Base-by-base conservation (phyloP, 2,329 filamentous ascomycete genomes). In the Pseudogymnoascus sp. region DNA sequence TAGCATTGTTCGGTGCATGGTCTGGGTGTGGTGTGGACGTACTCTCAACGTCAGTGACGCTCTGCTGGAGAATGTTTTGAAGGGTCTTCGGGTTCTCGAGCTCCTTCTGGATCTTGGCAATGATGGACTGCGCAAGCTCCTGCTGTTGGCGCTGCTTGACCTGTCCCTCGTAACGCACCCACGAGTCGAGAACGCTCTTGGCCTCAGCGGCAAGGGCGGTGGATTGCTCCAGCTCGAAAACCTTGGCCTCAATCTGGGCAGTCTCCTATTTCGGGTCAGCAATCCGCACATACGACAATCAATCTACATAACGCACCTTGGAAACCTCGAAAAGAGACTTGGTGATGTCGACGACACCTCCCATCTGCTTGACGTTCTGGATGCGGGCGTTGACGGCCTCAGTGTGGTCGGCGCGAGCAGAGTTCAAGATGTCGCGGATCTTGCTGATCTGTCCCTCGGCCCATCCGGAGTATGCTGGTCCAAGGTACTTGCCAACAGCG, bases 111-210 rank as follows among this genome's bases (percentile, higher is more conserved):
- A 97, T 94, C 87, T 97, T 99, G 83, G 89, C 86, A 74, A 99
- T 97, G 78, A 99, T 83, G 77, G 81, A 86, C 75, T 96, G 87
- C 68, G 94, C 91, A 69, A 99, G 86, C 84, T 99, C 94, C 79
- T 84, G 88, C 85, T 99, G 94, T 84, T 99, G 92, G 77, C 94
- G 89, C 83, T 93, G 89, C 90, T 97, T 99, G 75, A 99, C 92
- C 84, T 97, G 94, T 72, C 90, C 82, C 83, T 99, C 94, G 79
- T 99, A 99, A 76, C 94, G 90, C 68, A 97, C 92, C 95, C 94
- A 99, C 63, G 92, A 97, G 78, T 99, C 94, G 68, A 99, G 87
- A 64, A 97, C 94, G 66, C 84, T 74, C 88, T 97, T 99, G 74
- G 93, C 93, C 84, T 99, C 94, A 67, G 86, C 82, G 64, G 92